Conservation (phyloP, 2,329 filamentous ascomycete genomes). For the Immersiporthe knoxdaviesiana region DNA sequence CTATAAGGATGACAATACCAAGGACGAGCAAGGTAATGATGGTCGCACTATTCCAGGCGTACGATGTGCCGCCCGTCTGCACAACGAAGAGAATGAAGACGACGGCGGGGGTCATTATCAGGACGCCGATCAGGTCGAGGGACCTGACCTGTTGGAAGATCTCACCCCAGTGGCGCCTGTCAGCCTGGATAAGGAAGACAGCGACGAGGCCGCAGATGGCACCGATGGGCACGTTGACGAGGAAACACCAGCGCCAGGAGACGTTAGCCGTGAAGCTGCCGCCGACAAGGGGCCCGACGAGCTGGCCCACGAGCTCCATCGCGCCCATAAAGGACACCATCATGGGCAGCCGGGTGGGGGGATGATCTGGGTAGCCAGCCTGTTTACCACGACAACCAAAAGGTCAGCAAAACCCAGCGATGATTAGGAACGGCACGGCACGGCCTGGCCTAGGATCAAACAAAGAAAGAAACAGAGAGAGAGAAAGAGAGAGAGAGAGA, state of each 20-base stretch:
- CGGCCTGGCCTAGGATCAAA: too few relatives aligned
- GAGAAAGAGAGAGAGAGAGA: too few relatives aligned
- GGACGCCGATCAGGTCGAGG: slow-evolving; percentile 28
- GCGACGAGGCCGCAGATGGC: slow-evolving; percentile 40
- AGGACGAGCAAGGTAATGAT: slow-evolving; percentile 44
- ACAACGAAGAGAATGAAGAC: slow-evolving; percentile 50
- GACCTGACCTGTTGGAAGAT: slow-evolving; percentile 30
- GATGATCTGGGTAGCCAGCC: too few relatives aligned
- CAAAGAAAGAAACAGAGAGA: too few relatives aligned
- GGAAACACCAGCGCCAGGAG: slow-evolving; percentile 53
- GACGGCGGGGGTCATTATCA: slow-evolving; percentile 36
- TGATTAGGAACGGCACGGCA: too few relatives aligned
- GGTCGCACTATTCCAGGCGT: slow-evolving; percentile 32
- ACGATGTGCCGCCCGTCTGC: slow-evolving; percentile 45
- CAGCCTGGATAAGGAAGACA: slow-evolving; percentile 38
- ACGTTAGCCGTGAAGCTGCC: slow-evolving; percentile 44
- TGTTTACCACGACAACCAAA: too few relatives aligned
- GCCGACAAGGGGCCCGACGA: slow-evolving; percentile 50
- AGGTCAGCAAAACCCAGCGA: too few relatives aligned
- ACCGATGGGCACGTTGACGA: slow-evolving; percentile 51
- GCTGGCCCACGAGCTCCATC: too few relatives aligned
- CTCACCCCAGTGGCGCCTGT: too few relatives aligned
- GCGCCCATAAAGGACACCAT: too few relatives aligned
- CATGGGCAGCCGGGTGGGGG: too few relatives aligned
- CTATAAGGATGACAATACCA: slow-evolving; percentile 38